Base-by-base conservation (phyloP, 2,329 filamentous ascomycete genomes). In the Arachnopeziza araneosa region DNA sequence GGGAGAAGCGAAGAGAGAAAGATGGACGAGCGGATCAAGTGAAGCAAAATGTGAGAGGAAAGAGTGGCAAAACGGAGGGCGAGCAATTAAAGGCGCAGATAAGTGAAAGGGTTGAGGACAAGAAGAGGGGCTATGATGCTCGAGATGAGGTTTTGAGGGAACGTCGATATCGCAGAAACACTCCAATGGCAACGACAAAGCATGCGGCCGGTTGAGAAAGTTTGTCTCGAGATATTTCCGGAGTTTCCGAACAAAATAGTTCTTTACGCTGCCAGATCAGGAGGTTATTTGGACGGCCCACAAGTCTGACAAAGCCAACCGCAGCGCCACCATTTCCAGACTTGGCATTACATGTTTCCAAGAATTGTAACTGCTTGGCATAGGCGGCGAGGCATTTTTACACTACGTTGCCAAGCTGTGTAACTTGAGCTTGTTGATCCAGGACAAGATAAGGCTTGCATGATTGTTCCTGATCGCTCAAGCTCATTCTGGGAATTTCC, bases 71-170 rank as follows among this genome's bases (percentile, higher is more conserved):
- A 36, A 55, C 22, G 36, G 17, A 44, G 17, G 36, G 36, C 4
- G 36, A 14, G 4, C 12, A 3, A 14, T 48, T 54, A 56, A 26
- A 61, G 54, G 7, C 60, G 26, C 60, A 61, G 22, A 22, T 54
- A n/a, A 52, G 17, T 8, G 36, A 44, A 19, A 44, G 17, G 12
- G 12, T 44, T 19, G 36, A 44, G 36, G 36, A 44, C 12, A 44
- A 52, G 50, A 50, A 3, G 62, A 64, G 48, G 36, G 36, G 17
- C 17, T 44, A 68, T 50, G 65, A 68, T 60, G 61, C 63, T n/a
- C 36, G 36, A 12, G 36, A 14, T 14, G 12, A 44, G 36, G 36
- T 14, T 14, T 44, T 44, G 12, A 44, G 36, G 17, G 36, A 44
- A 44, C 36, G 36, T 2, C 36, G 5, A 44, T 12, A 44, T 19